These are phyloP conservation scores for Thielaviopsis populi DNA, from an alignment of 2,329 filamentous ascomycete species.

Conservation along the genomic window DNA sequence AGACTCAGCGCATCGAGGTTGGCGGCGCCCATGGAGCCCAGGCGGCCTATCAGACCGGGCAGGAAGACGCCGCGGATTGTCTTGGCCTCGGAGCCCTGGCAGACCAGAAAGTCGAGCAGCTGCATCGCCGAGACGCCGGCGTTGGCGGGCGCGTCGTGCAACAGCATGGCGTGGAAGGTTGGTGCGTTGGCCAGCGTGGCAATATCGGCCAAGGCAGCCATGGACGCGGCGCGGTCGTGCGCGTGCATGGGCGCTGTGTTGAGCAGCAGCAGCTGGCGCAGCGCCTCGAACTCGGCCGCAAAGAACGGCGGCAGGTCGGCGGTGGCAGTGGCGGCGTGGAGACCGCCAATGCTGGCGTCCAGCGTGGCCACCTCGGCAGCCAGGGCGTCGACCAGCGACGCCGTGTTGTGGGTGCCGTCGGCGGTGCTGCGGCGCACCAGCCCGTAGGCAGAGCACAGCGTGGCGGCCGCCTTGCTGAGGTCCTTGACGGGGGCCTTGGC, in stretches of 20 bases:
- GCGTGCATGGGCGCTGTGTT: constrained; percentile 19
- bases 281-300: constrained; percentile 38
- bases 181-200: constrained; percentile 35
- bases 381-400: constrained; percentile 35
- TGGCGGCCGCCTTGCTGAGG: constrained; percentile 37
- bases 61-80: constrained; percentile 29
- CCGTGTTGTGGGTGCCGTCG: constrained; percentile 26
- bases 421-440: constrained; percentile 33
- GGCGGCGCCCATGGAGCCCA: constrained; percentile 37
- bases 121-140: constrained; percentile 26
- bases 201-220: constrained; percentile 24
- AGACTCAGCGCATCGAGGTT: constrained; percentile 45
- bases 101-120: constrained; percentile 33
- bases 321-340: constrained; percentile 23
- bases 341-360: constrained; percentile 30
- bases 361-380: constrained; percentile 37
- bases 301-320: constrained; percentile 35
- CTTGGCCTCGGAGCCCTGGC: constrained; percentile 24
- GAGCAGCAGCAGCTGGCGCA: constrained; percentile 39
- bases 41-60: constrained; percentile 37
- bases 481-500: constrained; percentile 36
- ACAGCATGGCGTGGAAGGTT: constrained; percentile 30
- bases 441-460: constrained; percentile 40
- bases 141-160: constrained; percentile 25
- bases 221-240: constrained; percentile 3